These are phyloP conservation scores for Endocalyx cinctus DNA, from an alignment of 2,329 filamentous ascomycete species.

Conservation along the genomic window DNA sequence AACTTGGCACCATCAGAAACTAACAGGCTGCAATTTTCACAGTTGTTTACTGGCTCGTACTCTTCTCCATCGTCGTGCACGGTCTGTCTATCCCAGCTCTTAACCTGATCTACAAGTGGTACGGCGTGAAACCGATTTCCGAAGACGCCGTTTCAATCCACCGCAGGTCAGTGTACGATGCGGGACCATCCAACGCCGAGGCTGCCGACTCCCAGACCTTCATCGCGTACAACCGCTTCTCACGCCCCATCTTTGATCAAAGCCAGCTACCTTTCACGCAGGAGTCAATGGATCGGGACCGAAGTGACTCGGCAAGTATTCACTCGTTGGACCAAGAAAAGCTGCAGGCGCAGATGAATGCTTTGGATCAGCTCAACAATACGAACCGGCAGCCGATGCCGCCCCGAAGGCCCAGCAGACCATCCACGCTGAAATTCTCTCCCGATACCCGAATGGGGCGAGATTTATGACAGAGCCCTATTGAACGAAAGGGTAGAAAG, in stretches of 20 bases:
- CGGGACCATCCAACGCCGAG: conserved; percentile 36
- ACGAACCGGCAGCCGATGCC: too few relatives aligned
- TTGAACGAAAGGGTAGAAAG: too few relatives aligned
- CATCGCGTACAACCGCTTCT: conserved; percentile 46
- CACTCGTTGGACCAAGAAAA: too few relatives aligned
- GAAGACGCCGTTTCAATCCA: conserved; percentile 37
- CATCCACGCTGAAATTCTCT: too few relatives aligned
- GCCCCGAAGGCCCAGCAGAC: too few relatives aligned
- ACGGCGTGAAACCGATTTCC: conserved; percentile 35
- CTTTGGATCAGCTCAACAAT: too few relatives aligned
- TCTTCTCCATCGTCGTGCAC: conserved; percentile 41
- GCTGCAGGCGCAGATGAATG: too few relatives aligned
- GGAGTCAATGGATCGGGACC: too few relatives aligned
- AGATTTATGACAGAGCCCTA: too few relatives aligned
- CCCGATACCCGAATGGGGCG: too few relatives aligned
- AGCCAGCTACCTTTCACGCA: neutral
- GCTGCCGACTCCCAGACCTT: conserved; percentile 33
- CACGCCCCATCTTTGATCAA: conserved; percentile 25
- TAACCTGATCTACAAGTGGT: conserved; percentile 32
- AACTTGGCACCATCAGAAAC: neutral
- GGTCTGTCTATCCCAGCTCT: conserved; percentile 44
- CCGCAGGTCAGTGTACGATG: conserved; percentile 31
- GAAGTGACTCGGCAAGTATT: too few relatives aligned
- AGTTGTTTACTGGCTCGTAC: conserved; percentile 37
- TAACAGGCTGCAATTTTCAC: neutral